Base-by-base conservation (phyloP, 2,329 filamentous ascomycete species). In the Graphilbum fragrans region DNA sequence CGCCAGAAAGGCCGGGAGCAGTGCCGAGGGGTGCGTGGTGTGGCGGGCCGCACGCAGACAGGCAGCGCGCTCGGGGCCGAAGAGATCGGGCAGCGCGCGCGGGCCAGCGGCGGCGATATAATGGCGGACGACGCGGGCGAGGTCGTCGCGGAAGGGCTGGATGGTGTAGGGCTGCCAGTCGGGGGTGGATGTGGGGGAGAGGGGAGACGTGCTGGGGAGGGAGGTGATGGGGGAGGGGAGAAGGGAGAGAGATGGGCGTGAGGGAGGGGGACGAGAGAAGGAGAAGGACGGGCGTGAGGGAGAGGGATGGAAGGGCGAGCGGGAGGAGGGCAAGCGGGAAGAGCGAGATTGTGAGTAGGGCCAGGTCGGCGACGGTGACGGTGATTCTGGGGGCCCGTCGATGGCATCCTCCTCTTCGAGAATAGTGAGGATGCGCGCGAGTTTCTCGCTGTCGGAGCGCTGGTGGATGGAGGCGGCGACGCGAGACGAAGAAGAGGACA, bases 11-110 rank as follows among this genome's bases (percentile, higher is more conserved):
- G 60, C 61, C 0, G 60, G 56, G 0, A 64, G 53, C 5, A 67
- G 57, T 1, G 63, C 61, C 1, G 64, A 65, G 1, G 65, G 64
- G 48, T 68, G 65, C 2, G 64, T 67, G 0, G 65, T 67, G 27
- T 61, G 55, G 38, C 60, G 54, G 0, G 60, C 52, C 1, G 63
- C 63, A 17, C 59, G 58, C 19, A 65, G 56, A 17, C 64, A 63
- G 11, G 56, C 51, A 5, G 53, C 51, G 20, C 62, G 59, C 43
- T 66, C 62, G n/a, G 53, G 46, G 12, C 54, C 48, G 1, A 61
- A 55, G 10, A 67, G 52, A 22, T 58, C 57, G 3, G 46, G 38
- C 11, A 68, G 55, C 11, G 57, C 56, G 9, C 61, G 54, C 5
- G 59, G 57, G 16, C 41, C 44, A n/a, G n/a, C 9, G 14, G 40